A percentile compares a stretch with the other conserved stretches of the same genome.
phyloP scores from a whole-genome alignment of 1,139 yeast species.

The Debaryomycetaceae sp. region DNA sequence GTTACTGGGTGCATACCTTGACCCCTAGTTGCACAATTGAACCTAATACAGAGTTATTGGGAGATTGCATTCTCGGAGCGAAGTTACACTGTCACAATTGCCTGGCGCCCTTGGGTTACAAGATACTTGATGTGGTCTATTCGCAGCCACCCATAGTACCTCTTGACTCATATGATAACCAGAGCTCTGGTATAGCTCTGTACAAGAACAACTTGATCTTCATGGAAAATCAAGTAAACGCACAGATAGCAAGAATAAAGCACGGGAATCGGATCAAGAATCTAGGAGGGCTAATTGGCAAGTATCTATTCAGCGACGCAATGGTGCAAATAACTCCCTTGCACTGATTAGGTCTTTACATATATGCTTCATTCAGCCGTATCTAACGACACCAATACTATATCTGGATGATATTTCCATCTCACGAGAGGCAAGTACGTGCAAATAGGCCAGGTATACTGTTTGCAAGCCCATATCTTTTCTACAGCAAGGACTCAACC shows the following conservation, averaged over 20 bases:
- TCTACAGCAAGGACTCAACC: too few relatives aligned
- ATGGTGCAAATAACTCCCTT: not conserved
- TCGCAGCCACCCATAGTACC: constrained; percentile 3
- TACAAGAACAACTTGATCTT: constrained; percentile 9
- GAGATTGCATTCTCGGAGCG: constrained; percentile 7
- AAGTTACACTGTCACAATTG: constrained; percentile 13
- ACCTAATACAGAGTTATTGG: constrained; percentile 5
- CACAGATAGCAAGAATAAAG: constrained; percentile 4
- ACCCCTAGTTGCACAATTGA: constrained; percentile 1
- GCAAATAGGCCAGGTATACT: too few relatives aligned
- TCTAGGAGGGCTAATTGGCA: not conserved
- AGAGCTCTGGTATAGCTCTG: constrained; percentile 5
- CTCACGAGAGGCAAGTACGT: too few relatives aligned
- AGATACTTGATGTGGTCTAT: constrained; percentile 9
- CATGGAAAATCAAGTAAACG: constrained; percentile 10
- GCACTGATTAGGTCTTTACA: too few relatives aligned
- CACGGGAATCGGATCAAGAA: not conserved
- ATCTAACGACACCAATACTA: too few relatives aligned
- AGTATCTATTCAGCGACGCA: not conserved
- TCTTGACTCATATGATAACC: not conserved
- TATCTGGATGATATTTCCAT: too few relatives aligned
- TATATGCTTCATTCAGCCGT: too few relatives aligned
- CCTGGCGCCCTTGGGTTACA: constrained; percentile 13
- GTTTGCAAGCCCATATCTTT: too few relatives aligned
- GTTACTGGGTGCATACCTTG: not conserved